Percentiles rank a stretch among this genome's conserved stretches.
phyloP scores from a whole-genome alignment of 179 eudicot species.

The Silene coronaria region DNA sequence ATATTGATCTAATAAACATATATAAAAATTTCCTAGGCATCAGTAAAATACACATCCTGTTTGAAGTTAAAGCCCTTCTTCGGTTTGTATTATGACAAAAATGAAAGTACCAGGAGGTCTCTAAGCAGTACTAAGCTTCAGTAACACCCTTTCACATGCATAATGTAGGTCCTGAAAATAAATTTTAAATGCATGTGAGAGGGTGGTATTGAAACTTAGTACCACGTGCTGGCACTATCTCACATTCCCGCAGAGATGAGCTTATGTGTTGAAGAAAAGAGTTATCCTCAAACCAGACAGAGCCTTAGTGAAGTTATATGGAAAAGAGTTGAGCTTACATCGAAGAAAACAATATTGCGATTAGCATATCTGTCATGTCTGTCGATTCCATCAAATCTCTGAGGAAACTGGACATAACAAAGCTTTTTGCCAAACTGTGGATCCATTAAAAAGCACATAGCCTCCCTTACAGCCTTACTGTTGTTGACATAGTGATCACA shows the following conservation, averaged over 20 bases:
- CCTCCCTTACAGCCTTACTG: slow-evolving; percentile 79
- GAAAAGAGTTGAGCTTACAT: slow-evolving; percentile 41
- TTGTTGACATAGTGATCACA: slow-evolving; percentile 85
- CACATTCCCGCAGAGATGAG: no score
- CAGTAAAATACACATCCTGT: neutral
- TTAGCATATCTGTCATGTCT: slow-evolving; percentile 77
- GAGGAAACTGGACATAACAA: slow-evolving; percentile 85
- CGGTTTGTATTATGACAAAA: no score
- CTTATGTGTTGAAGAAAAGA: no score
- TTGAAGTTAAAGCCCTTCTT: no score
- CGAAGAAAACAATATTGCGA: slow-evolving; percentile 79
- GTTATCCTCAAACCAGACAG: neutral
- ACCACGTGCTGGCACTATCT: no score
- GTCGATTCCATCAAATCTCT: slow-evolving; percentile 86
- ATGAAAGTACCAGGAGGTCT: no score
- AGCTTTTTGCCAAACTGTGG: slow-evolving; percentile 84
- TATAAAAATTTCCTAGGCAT: neutral
- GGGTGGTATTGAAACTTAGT: no score
- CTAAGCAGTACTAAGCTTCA: no score
- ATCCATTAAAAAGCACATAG: slow-evolving; percentile 87
- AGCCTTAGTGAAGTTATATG: neutral
- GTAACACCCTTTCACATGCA: no score
- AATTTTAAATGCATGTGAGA: no score
- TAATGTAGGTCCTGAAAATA: no score
- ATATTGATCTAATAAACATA: slow-evolving; percentile 56